phyloP scores from a whole-genome alignment of 2,329 filamentous ascomycete species.

The Rhynchosporium secalis region DNA sequence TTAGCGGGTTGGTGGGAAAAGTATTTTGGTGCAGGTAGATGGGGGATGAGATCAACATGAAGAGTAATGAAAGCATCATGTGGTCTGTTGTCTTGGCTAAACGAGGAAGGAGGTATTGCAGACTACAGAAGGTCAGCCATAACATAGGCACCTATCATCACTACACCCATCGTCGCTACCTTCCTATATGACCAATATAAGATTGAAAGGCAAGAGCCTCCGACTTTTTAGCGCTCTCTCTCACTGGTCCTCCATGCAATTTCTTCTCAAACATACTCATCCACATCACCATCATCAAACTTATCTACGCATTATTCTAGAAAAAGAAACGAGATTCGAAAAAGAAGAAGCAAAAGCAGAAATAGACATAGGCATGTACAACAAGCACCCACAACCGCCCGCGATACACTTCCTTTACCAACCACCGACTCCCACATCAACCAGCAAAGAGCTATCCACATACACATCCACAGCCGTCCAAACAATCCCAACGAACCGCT shows the following conservation, averaged over 20 bases:
- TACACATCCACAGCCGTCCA: no score
- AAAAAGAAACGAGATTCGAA: not conserved
- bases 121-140: not conserved
- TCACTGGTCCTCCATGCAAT: not conserved
- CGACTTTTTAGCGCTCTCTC: no score
- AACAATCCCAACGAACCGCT: no score
- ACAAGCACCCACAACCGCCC: no score
- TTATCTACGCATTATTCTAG: slow-evolving; percentile 1
- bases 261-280: not conserved
- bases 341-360: not conserved
- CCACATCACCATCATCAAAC: slow-evolving; percentile 10
- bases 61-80: slow-evolving; percentile 1
- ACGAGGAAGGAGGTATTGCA: not conserved
- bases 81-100: not conserved
- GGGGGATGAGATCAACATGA: not conserved
- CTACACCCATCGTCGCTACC: no score
- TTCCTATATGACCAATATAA: no score
- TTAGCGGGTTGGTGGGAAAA: slow-evolving; percentile 13
- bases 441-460: no score
- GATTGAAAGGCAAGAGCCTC: not conserved
- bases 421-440: no score
- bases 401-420: no score
- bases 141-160: no score
- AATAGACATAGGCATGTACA: no score
- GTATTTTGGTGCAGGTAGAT: slow-evolving; percentile 8